Base-by-base conservation (phyloP, 805 yeast genomes). In the Wickerhamiella occidentalis region DNA sequence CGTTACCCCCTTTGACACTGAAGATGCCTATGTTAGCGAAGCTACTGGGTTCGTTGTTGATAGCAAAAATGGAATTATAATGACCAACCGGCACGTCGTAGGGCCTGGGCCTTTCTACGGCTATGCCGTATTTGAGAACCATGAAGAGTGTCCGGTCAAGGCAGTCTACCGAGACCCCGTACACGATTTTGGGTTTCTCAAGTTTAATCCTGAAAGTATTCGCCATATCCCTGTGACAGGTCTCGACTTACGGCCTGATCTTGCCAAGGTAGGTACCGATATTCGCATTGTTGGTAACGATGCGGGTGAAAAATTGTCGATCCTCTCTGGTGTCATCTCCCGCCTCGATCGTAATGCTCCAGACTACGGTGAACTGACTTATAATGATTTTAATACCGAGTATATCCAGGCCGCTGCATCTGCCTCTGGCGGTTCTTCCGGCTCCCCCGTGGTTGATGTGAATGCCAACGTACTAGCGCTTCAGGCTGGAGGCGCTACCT, bases 31-130 rank as follows among this genome's bases (percentile, higher is more conserved):
- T 40, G 85, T 82, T 23, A 58, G 63, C 26, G 94, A 88, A 64
- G 96, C 96, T n/a, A 85, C 96, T 0, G 96, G 96, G 1, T 88
- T 88, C 64, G 86, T 88, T 5, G 96, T 88, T 9, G 96, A 88
- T 63, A 73, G 90, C 2, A 70, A 75, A 49, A 65, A 77, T 22
- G 96, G 96, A 13, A 76, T 87, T 52, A 86, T 88, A 53, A 71
- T 88, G 62, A 88, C 96, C 9, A 88, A 88, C 67, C 75, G 96
- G 61, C 96, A 88, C 61, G 96, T 88, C 45, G 96, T 87, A 38
- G 95, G 95, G 1, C 87, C 96, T 0, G 95, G 96, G 15, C 96
- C 96, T 1, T 87, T 88, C 64, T 75, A 79, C 30, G 96, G 96
- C 0, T 85, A 82, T 60, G 95, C 85, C 0, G 86, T 88, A 1